Evolutionary conservation across 805 yeast species (phyloP).

Genomic region (Zygosaccharomyces bisporus): DNA sequence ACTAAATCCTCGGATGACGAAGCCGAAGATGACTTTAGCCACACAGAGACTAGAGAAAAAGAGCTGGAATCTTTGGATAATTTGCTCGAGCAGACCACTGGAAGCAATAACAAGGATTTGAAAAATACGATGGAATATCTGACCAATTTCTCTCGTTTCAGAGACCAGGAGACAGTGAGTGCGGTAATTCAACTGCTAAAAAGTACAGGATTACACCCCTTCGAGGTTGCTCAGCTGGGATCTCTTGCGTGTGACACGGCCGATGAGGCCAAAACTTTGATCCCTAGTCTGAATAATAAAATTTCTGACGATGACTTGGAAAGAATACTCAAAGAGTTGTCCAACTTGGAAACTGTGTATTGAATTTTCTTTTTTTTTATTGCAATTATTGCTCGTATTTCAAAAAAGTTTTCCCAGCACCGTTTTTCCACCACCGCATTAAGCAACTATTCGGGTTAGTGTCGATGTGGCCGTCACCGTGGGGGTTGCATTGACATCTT

Average conservation of each 20-base stretch:
- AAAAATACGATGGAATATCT: conserved; percentile 88
- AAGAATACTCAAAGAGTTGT: conserved; percentile 79
- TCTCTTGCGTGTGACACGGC: conserved; percentile 93
- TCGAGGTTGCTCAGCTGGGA: conserved; percentile 86
- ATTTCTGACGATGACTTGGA: conserved; percentile 85
- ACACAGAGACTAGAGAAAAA: conserved; percentile 47
- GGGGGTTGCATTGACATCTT: conserved; percentile 58
- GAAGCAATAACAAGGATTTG: conserved; percentile 80
- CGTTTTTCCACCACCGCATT: conserved; percentile 73
- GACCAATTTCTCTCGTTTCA: conserved; percentile 81
- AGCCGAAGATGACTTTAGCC: conserved; percentile 37
- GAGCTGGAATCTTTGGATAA: conserved; percentile 35
- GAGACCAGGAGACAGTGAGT: conserved; percentile 86
- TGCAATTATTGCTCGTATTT: conserved; percentile 13
- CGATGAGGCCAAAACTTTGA: conserved; percentile 91
- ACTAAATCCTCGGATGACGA: conserved; percentile 19
- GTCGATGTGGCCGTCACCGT: conserved; percentile 42
- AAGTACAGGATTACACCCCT: conserved; percentile 80
- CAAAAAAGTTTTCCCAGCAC: conserved; percentile 42
- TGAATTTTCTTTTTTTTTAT: conserved; percentile 20
- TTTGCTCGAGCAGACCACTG: conserved; percentile 39
- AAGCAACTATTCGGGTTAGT: conserved; percentile 55
- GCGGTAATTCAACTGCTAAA: conserved; percentile 87
- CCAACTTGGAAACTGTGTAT: conserved; percentile 53
- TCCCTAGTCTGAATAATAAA: conserved; percentile 80